Evolutionary conservation across 257 asterid species (phyloP).

Genomic region (Petunia axillaris): DNA sequence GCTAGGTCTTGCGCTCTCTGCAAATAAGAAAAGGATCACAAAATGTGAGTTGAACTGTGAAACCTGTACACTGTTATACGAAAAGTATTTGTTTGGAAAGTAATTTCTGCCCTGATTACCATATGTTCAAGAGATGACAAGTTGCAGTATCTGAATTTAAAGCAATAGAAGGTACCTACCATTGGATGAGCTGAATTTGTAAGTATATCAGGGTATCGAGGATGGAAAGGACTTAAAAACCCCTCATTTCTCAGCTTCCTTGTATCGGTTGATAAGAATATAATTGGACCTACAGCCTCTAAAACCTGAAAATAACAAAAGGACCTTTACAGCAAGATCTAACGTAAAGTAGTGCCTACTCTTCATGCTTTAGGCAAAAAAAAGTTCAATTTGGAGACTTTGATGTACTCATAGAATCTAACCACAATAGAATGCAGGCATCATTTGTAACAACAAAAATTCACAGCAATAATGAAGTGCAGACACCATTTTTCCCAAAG

Average conservation of each 20-base stretch:
- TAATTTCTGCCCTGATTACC: background rate
- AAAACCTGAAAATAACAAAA: constrained; percentile 61
- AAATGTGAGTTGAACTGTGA: constrained; percentile 7
- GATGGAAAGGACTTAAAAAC: constrained; percentile 96
- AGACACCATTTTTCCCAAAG: background rate
- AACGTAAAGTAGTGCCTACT: constrained; percentile 26
- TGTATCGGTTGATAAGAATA: constrained; percentile 92
- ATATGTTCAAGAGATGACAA: constrained; percentile 15
- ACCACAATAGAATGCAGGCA: background rate
- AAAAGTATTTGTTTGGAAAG: background rate
- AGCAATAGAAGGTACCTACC: constrained; percentile 53
- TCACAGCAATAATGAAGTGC: constrained; percentile 12
- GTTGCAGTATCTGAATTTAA: constrained; percentile 10
- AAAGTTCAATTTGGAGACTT: constrained; percentile 13
- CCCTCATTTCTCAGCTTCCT: constrained; percentile 98
- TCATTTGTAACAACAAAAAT: background rate
- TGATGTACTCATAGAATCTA: background rate
- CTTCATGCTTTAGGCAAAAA: constrained; percentile 23
- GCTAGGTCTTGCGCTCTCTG: constrained; percentile 99
- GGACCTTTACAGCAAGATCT: constrained; percentile 28
- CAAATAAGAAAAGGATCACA: constrained; percentile 29
- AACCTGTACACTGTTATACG: background rate
- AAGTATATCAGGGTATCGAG: constrained; percentile 98
- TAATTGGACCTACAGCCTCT: constrained; percentile 97
- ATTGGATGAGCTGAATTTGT: constrained; percentile 99